Percentiles rank a stretch among this genome's conserved stretches.
phyloP scores from a whole-genome alignment of 1,139 yeast species.

The Nematodospora anomalae region DNA sequence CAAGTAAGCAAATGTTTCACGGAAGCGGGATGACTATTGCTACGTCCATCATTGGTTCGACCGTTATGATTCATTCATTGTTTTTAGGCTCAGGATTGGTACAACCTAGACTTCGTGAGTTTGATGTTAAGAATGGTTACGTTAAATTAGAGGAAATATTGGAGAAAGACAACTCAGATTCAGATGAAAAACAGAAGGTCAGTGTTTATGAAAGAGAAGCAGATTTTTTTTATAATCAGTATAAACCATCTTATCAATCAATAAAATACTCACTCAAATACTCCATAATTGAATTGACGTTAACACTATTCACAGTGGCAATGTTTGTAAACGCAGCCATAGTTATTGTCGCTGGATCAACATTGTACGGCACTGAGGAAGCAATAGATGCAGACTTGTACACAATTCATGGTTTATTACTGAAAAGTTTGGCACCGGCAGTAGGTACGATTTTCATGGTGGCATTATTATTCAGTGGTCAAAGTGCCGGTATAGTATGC shows the following conservation, averaged over 20 bases:
- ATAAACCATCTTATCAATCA: conserved; percentile 65
- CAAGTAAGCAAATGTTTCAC: conserved; percentile 61
- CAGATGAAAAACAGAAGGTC: conserved; percentile 13
- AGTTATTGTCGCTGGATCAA: conserved; percentile 71
- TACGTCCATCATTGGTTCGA: conserved; percentile 76
- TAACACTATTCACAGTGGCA: conserved; percentile 74
- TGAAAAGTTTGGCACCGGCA: conserved; percentile 59
- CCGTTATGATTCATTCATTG: conserved; percentile 82
- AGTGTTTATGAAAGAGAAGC: conserved; percentile 28
- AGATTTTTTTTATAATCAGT: conserved; percentile 37
- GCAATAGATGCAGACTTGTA: conserved; percentile 75
- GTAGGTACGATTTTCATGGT: conserved; percentile 79
- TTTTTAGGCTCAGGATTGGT: conserved; percentile 76
- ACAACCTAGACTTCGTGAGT: conserved; percentile 71
- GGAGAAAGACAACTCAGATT: conserved; percentile 4
- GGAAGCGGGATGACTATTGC: conserved; percentile 70
- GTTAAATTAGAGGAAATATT: conserved; percentile 27
- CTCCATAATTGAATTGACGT: conserved; percentile 61
- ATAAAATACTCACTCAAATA: conserved; percentile 65
- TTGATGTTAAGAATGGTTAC: conserved; percentile 53
- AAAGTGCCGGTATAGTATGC: conserved; percentile 83
- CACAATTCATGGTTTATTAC: conserved; percentile 62
- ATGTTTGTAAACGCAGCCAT: conserved; percentile 79
- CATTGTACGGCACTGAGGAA: conserved; percentile 62
- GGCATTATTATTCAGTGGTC: conserved; percentile 74